Evolutionary conservation across 2,329 filamentous ascomycete genomes (phyloP).

Genomic region (Talaromyces sp.): DNA sequence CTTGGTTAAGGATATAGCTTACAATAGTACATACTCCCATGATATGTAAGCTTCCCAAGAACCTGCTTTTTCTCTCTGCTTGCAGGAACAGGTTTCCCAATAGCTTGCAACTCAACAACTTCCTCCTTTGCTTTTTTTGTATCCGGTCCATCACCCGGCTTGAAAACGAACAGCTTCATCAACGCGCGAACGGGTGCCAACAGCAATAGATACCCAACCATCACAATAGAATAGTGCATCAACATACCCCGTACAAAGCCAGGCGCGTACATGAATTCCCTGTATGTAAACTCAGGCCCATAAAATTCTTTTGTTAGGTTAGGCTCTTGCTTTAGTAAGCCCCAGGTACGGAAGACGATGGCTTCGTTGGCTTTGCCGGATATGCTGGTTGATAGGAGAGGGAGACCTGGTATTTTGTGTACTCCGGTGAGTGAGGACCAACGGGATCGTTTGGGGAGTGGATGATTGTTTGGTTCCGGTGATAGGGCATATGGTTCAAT

Average conservation of each 20-base stretch:
- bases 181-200: background rate
- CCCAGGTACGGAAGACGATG: slow-evolving; percentile 5
- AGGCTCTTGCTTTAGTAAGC: background rate
- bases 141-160: background rate
- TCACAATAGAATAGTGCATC: slow-evolving; percentile 2
- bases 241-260: slow-evolving; percentile 5
- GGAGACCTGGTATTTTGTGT: background rate
- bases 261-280: slow-evolving; percentile 4
- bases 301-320: background rate
- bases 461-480: background rate
- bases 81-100: background rate
- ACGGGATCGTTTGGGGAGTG: background rate
- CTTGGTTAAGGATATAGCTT: background rate
- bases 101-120: background rate
- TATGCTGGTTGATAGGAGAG: slow-evolving; percentile 2
- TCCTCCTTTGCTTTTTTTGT: background rate
- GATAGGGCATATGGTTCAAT: slow-evolving; percentile 5
- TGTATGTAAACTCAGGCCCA: background rate
- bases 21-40: slow-evolving; percentile 7
- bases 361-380: slow-evolving; percentile 3
- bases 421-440: background rate
- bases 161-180: background rate
- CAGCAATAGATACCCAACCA: background rate
- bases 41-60: slow-evolving; percentile 4
- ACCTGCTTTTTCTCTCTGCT: background rate